These are phyloP conservation scores for Ogataea trehalophila DNA, from an alignment of 805 yeast genomes.

Conservation along the genomic window DNA sequence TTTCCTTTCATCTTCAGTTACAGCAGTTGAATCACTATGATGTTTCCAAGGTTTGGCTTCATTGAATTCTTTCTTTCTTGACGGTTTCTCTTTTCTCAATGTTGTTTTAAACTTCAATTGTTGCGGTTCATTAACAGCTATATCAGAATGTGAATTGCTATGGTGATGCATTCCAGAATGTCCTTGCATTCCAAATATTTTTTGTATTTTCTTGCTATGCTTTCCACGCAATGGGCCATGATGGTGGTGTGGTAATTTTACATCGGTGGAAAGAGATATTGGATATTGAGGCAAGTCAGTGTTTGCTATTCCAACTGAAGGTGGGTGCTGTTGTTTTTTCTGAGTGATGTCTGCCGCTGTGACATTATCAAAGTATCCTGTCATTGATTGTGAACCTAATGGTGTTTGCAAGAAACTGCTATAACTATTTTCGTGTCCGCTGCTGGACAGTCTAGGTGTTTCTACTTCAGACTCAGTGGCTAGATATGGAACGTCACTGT, in stretches of 20 bases:
- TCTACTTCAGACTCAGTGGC: constrained; percentile 8
- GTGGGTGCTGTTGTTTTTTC: not conserved
- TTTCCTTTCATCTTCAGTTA: constrained; percentile 64
- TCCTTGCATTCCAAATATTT: constrained; percentile 18
- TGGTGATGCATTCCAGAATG: constrained; percentile 7
- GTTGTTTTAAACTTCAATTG: constrained; percentile 46
- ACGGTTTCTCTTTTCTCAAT: constrained; percentile 36
- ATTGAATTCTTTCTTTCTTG: constrained; percentile 48
- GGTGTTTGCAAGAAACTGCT: not conserved
- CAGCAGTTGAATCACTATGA: constrained; percentile 53
- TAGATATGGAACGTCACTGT: constrained; percentile 1
- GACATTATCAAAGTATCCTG: too few species aligned
- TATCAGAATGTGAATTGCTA: not conserved
- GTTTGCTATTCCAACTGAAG: not conserved
- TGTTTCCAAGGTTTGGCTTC: constrained; percentile 94
- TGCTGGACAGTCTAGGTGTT: not conserved
- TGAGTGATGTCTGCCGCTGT: too few species aligned
- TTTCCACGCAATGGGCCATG: constrained; percentile 22
- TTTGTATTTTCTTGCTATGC: constrained; percentile 18
- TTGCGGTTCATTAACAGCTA: constrained; percentile 8
- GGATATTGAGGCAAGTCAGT: constrained; percentile 20
- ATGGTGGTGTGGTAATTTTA: constrained; percentile 17
- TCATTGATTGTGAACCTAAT: too few species aligned
- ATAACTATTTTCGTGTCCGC: not conserved
- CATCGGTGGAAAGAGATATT: constrained; percentile 10